Evolutionary conservation across 805 yeast species (phyloP).

Genomic region (Yamadazyma akitaensis): DNA sequence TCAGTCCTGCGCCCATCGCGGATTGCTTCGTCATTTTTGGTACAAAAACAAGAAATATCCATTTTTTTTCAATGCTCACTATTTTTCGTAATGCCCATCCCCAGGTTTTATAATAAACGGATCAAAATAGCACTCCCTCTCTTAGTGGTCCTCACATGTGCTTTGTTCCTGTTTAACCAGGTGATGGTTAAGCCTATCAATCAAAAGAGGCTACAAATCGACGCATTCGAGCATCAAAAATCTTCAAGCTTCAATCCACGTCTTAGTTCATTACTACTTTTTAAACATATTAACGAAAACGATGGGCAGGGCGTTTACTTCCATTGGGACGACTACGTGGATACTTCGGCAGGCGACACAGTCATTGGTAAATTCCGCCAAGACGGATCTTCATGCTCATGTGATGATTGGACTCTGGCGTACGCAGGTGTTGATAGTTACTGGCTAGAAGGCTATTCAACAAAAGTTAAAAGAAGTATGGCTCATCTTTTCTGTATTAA

Average conservation of each 20-base stretch:
- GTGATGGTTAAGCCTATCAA: constrained; percentile 15
- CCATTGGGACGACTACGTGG: constrained; percentile 43
- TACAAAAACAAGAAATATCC: not conserved
- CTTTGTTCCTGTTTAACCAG: constrained; percentile 11
- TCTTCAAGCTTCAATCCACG: constrained; percentile 27
- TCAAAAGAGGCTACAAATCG: constrained; percentile 21
- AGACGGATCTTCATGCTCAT: constrained; percentile 19
- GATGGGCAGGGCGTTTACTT: not conserved
- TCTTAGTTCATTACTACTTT: constrained; percentile 12
- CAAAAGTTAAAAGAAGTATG: constrained; percentile 33
- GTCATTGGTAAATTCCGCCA: constrained; percentile 18
- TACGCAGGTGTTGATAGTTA: constrained; percentile 31
- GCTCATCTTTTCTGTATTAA: constrained; percentile 30
- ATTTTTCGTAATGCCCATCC: constrained; percentile 2
- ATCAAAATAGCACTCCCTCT: constrained; percentile 16
- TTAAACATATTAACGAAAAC: constrained; percentile 9
- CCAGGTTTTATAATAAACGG: constrained; percentile 19
- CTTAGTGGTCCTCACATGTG: constrained; percentile 9
- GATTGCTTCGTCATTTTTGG: not conserved
- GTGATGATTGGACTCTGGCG: constrained; percentile 18
- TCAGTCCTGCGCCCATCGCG: constrained; percentile 1
- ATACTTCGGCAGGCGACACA: constrained; percentile 22
- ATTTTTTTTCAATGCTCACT: not conserved
- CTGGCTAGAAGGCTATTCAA: constrained; percentile 30
- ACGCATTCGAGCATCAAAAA: constrained; percentile 23